Evolutionary conservation across 768 basidiomycete genomes (phyloP), one percentile per base, ranked within the genome.

Genomic region (Termitomyces titanicus): DNA sequence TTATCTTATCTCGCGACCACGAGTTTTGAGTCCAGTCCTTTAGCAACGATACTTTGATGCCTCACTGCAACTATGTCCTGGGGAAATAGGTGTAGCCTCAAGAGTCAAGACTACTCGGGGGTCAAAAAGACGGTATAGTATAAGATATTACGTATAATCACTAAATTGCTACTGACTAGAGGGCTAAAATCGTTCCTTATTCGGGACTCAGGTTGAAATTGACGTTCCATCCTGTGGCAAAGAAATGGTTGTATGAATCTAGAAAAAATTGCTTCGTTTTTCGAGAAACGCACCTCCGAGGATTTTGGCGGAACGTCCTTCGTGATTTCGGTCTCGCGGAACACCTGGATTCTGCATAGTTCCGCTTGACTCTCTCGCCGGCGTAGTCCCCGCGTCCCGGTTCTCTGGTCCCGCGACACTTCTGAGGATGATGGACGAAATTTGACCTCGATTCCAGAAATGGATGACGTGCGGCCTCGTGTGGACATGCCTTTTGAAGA

Each of bases 401-500:
- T 35, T n/a, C 20, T 51, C 25, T n/a, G 50, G n/a, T 2, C 20
- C 7, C 17, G 27, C 11, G 46, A 47, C 5, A 37, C 15, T 15
- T 45, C 44, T 3, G 53, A 40, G 12, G 27, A 5, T 22, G 51
- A 18, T 10, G 43, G 51, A 5, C 33, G n/a, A 24, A 31, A 17
- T 22, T 40, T 54, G 39, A 58, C 34, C 18, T 54, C 53, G 13
- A 58, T 51, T n/a, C 49, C 53, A 18, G 24, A 54, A 2, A 48
- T 44, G 0, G 54, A 29, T 39, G 33, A 22, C 5, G 50, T 39
- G 18, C 24, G 49, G 7, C 47, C 47, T 29, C 54, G 38, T 11
- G 40, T 27, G 8, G 53, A n/a, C 18, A 55, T 24, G 13, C 54
- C 54, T 29, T 43, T 55, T 17, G 54, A 48, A 1, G 54, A 47